These are phyloP conservation scores for Tetrahymena elliotti DNA, from an alignment of 73 alveolate species.

Conservation along the genomic window DNA sequence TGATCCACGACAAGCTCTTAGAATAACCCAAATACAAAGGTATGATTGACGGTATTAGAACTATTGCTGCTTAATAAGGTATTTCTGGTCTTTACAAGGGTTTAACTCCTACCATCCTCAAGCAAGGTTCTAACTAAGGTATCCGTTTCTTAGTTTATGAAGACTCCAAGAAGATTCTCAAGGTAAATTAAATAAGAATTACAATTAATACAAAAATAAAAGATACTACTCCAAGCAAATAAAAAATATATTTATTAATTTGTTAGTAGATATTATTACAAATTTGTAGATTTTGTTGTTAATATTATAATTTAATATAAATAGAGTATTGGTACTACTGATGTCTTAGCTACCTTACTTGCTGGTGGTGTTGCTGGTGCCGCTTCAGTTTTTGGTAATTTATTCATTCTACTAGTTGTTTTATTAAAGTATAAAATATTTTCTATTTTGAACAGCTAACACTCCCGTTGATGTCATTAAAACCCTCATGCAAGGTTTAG, in stretches of 20 bases:
- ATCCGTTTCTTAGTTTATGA: slow-evolving; percentile 81
- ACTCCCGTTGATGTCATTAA: slow-evolving; percentile 87
- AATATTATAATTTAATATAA: not conserved
- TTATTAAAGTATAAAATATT: too few relatives aligned
- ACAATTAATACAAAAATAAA: not conserved
- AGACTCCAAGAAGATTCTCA: slow-evolving; percentile 50
- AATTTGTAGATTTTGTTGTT: not conserved
- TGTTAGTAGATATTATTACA: not conserved
- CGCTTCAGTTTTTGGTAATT: slow-evolving; percentile 58
- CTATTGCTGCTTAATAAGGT: slow-evolving; percentile 61
- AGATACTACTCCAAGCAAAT: not conserved
- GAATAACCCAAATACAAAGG: slow-evolving; percentile 72
- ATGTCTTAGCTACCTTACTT: slow-evolving; percentile 37
- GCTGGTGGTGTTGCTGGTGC: slow-evolving; percentile 92
- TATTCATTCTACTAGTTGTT: too few relatives aligned
- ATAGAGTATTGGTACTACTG: not conserved
- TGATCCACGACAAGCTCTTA: slow-evolving; percentile 78
- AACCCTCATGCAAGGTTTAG: slow-evolving; percentile 78
- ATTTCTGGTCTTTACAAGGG: slow-evolving; percentile 78
- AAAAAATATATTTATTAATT: too few relatives aligned
- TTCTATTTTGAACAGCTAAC: slow-evolving; percentile 32
- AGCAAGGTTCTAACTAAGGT: slow-evolving; percentile 81
- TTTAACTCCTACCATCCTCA: slow-evolving; percentile 69
- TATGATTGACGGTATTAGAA: slow-evolving; percentile 72
- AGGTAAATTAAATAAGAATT: not conserved